Base-by-base conservation (phyloP, 352 stramenopile genomes). In the Phytophthora palmivora region DNA sequence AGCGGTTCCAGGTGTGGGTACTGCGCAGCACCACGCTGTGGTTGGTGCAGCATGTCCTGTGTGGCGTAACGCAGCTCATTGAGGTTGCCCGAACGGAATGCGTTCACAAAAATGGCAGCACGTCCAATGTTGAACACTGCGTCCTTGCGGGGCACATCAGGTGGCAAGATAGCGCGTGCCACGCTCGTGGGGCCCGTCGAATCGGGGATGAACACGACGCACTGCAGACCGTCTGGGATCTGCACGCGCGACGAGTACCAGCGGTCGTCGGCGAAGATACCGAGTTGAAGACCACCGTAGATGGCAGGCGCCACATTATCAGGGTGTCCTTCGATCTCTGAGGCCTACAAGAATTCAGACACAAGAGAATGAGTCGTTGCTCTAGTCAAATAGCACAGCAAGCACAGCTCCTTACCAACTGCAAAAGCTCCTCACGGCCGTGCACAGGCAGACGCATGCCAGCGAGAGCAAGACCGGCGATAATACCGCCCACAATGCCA, bases 231-330 rank as follows among this genome's bases (percentile, higher is more conserved):
- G n/a, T 97, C 76, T 9, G 97, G 97, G 67, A 97, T 95, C 62
- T 96, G 86, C 34, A 99, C 94, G 50, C 97, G 94, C 82, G 98
- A 98, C 11, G 97, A 98, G 57, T 97, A 91, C 97, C 97, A 99
- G 49, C 97, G 94, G 56, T 97, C 87, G 58, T 98, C 96, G 39
- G 96, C 98, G 44, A 88, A 87, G 58, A 95, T 93, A 26, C 87
- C 87, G 59, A 99, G 85, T 84, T 99, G 97, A 62, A 99, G 89
- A 19, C 97, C 97, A 50, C 97, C 97, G 70, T 99, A 99, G 70
- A 99, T 99, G 12, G 95, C 97, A 0, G 97, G 97, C 41, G 97
- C 97, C 12, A 99, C 97, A 71, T 99, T 99, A 79, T 99, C 97
- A 1, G 97, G 97, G 82, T 99, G 97, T 16, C 97, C 97, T 63